Evolutionary conservation across 495 filamentous ascomycete species (phyloP), one percentile per base, ranked within the genome.

Genomic region (Penicillium longicatenatum): DNA sequence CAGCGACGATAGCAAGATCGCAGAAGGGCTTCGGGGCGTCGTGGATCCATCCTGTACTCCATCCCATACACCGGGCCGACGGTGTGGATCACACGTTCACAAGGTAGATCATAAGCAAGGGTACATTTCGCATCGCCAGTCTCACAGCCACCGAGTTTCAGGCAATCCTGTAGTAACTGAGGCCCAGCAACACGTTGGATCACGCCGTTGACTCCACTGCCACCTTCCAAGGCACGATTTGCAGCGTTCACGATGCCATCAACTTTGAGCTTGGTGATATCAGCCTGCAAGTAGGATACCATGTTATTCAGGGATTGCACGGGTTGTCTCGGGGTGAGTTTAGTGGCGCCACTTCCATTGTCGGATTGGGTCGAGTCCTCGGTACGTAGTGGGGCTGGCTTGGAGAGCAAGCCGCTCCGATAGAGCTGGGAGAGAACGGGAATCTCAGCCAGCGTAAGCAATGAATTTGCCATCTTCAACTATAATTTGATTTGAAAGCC

Each of bases 181-280:
- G 72, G 81, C 7, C 94, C 94, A 24, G 94, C 94, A 26, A 88
- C 90, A 33, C 82, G 70, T 70, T 98, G 94, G 63, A 98, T 96
- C 21, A 90, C 91, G 19, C 88, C 89, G 58, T 92, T 89, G 21
- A 97, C 92, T 35, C 93, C 94, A 16, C 91, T 90, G 42, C 94
- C 94, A 48, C 91, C 89, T 3, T 89, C 78, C 0, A 98, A 82
- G 8, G 81, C 86, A 17, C 74, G 71, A 68, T 97, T 97, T 20
- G 94, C 93, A 10, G 94, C 93, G 70, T 98, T 97, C 66, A 97
- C 93, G 63, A 97, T 97, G 56, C 86, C 87, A 62, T 90, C 91
- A 31, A 92, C 84, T 43, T 79, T 70, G 16, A 98, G 83, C 12
- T 76, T 87, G 14, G 93, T 97, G 72, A 98, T 96, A 70, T 97